Base-by-base conservation (phyloP, 2,329 filamentous ascomycete species). In the Cladosporium sp. region DNA sequence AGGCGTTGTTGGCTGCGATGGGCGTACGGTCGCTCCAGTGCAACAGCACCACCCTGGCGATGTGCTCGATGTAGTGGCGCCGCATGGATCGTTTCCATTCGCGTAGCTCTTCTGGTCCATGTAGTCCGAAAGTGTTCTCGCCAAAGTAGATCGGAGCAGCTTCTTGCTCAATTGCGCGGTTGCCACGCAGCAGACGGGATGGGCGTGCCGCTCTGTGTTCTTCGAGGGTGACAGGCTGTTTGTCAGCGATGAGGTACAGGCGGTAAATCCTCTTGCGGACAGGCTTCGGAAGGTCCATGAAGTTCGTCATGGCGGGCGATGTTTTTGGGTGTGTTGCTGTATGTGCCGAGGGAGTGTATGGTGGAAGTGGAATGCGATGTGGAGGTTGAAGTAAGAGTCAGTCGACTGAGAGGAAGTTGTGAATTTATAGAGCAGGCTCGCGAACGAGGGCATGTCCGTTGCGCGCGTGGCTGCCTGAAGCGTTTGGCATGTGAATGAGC, bases 231-330 rank as follows among this genome's bases (percentile, higher is more conserved):
- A 74, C 61, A 0, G 69, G 61, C 26, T 54, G 26, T 1, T 69
- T 51, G 0, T 69, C 64, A 6, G 67, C 24, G 14, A 70, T 51
- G 0, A 74, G 69, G 58, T 73, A 68, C 28, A 72, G 55, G n/a
- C 69, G 66, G 44, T 74, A 73, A n/a, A 74, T 73, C 21, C 62
- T 64, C 54, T 73, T 58, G 18, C 73, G 69, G 18, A 74, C 65
- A 0, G 57, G 10, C 36, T 68, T 68, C 11, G 71, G 72, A 4
- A 74, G 66, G 54, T 72, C 68, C 65, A 60, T 69, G 68, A 74
- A 74, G 66, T 66, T 67, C 4, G 70, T 52, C 71, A 74, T 74
- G 24, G 38, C 36, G 58, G 18, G 21, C 14, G 30, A 21, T 36
- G 18, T 4, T 7, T 36, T 24, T 14, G 32, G 7, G 34, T 26